A percentile compares a stretch with the other conserved stretches of the same genome.
Evolutionary conservation across 2,329 filamentous ascomycete species (phyloP).

Genomic region (Colletotrichum tabaci): DNA sequence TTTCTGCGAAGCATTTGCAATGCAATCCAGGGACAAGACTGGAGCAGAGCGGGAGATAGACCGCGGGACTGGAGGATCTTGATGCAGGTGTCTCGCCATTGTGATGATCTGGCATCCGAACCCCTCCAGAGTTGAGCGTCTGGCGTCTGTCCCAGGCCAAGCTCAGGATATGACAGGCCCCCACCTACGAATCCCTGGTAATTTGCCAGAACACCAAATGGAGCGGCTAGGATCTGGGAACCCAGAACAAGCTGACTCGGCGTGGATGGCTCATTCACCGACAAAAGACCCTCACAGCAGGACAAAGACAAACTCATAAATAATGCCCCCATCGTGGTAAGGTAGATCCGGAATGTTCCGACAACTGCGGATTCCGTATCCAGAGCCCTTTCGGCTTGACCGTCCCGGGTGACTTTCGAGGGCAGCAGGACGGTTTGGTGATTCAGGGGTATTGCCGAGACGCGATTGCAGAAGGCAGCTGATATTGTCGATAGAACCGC

Average conservation of each 20-base stretch:
- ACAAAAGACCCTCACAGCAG: conserved; percentile 62
- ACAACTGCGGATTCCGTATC: conserved; percentile 38
- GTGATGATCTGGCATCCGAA: conserved; percentile 57
- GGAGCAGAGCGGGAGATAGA: conserved; percentile 60
- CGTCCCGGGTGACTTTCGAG: conserved; percentile 37
- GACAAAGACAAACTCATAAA: conserved; percentile 66
- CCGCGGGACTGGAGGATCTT: conserved; percentile 67
- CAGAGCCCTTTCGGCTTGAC: conserved; percentile 19
- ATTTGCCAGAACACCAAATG: conserved; percentile 65
- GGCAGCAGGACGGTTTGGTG: conserved; percentile 65
- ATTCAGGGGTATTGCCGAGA: conserved; percentile 67
- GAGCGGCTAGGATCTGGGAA: conserved; percentile 67
- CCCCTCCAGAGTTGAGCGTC: conserved; percentile 66
- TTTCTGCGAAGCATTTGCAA: conserved; percentile 64
- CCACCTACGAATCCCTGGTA: conserved; percentile 55
- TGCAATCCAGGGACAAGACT: conserved; percentile 65
- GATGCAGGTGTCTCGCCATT: conserved; percentile 67
- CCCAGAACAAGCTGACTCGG: conserved; percentile 58
- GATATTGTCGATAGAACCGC: conserved; percentile 68
- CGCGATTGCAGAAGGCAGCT: conserved; percentile 63
- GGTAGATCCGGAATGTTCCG: conserved; percentile 67
- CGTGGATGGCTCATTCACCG: conserved; percentile 60
- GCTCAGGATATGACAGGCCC: conserved; percentile 53
- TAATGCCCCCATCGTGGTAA: conserved; percentile 70
- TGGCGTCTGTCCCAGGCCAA: conserved; percentile 64